phyloP scores from a whole-genome alignment of 495 filamentous ascomycete species.

The Elasticomyces elasticus region DNA sequence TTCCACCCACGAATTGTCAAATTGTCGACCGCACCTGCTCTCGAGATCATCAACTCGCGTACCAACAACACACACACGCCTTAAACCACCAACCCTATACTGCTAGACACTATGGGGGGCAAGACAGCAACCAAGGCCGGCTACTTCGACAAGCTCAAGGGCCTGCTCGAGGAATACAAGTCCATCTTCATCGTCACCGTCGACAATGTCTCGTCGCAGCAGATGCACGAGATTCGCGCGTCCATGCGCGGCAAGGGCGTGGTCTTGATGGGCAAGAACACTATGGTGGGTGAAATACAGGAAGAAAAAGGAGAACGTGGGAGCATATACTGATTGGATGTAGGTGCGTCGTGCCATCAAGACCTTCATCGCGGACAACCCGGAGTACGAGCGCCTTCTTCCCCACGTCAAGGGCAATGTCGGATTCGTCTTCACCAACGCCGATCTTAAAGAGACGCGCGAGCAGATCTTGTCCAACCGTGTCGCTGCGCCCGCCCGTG shows the following conservation, averaged over 20 bases:
- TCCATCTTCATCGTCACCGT: conserved; percentile 73
- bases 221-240: conserved; percentile 99
- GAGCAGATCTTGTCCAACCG: conserved; percentile 93
- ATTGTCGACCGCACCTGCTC: no score
- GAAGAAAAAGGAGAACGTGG: neutral
- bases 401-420: conserved; percentile 93
- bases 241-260: conserved; percentile 79
- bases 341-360: conserved; percentile 93
- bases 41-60: no score
- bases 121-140: conserved; percentile 83
- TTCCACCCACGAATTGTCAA: no score
- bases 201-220: conserved; percentile 74
- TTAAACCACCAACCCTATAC: conserved; percentile 23
- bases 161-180: conserved; percentile 79
- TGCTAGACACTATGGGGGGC: conserved; percentile 94
- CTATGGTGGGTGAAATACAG: conserved; percentile 61
- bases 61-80: conserved; percentile 5
- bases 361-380: conserved; percentile 81
- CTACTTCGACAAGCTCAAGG: conserved; percentile 99
- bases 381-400: conserved; percentile 94
- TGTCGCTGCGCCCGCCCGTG: conserved; percentile 93
- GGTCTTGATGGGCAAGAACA: conserved; percentile 99
- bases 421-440: conserved; percentile 99
- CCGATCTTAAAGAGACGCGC: conserved; percentile 79
- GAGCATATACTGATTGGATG: conserved; percentile 9